Evolutionary conservation across 129 eudicot genomes (phyloP), one percentile per base, ranked within the genome.

Genomic region (Arctium lappa): DNA sequence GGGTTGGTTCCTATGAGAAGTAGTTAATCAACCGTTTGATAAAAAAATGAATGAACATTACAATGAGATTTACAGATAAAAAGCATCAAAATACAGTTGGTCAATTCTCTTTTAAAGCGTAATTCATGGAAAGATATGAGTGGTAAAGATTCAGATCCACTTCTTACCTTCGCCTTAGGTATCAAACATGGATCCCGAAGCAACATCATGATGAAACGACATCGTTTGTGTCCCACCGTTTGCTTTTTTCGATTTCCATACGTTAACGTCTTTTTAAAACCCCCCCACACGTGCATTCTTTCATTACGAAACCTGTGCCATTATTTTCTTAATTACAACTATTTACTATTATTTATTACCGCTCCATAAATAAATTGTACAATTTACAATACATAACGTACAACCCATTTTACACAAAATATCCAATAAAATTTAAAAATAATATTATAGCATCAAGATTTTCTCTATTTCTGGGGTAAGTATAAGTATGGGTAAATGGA

Each of bases 261-360:
- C 84, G 77, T 78, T 84, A 83, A 80, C 87, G 87, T 78, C 85
- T 78, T 71, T 81, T 78, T 50, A 80, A 79, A 13, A 78, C 11
- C 65, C 75, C 75, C 31, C 73, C 91, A 84, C 93, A 90, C 91
- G 91, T 88, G 91, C 91, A 85, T 69, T 53, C 39, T 27, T 73
- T 78, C 48, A 50, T 30, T n/a, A 34, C 12, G 86, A 38, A 46
- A 78, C 85, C 84, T 82, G 86, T 85, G 89, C 87, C 78, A 50
- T 39, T 79, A 62, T 63, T 29, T 65, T 81, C 53, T 46, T 46
- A 46, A 46, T 46, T 46, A 46, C 15, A 1, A 60, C 18, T 1
- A 33, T 33, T 33, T 33, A 33, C 36, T 33, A 33, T 16, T 1
- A 60, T 60, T n/a, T 60, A 60, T 56, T 60, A 60, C 8, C 5